These are phyloP conservation scores for Fusarium fujikuroi DNA, from an alignment of 2,329 filamentous ascomycete genomes.

Conservation along the genomic window DNA sequence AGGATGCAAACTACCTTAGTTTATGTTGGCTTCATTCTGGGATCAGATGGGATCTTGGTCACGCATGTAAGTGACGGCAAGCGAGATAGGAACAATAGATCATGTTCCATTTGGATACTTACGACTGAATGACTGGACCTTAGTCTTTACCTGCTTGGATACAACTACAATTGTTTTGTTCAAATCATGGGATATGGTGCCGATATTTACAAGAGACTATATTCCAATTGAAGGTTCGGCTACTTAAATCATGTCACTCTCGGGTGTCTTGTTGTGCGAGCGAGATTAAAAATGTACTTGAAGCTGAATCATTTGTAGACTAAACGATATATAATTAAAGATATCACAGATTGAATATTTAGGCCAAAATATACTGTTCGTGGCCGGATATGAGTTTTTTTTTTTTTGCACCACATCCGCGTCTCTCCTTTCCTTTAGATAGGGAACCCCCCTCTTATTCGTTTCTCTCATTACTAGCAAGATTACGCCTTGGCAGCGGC, in stretches of 20 bases:
- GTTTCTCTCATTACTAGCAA: background rate
- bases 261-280: background rate
- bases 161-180: background rate
- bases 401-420: background rate
- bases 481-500: conserved; percentile 40
- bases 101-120: conserved; percentile 43
- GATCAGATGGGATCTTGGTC: conserved; percentile 41
- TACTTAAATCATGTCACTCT: background rate
- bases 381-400: conserved; percentile 6
- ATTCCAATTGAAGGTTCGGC: background rate
- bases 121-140: conserved; percentile 17
- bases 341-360: conserved; percentile 13
- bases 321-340: conserved; percentile 18
- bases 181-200: background rate
- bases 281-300: background rate
- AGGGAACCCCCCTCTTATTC: background rate
- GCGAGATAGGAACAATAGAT: conserved; percentile 45
- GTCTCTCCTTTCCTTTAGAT: conserved; percentile 3
- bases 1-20: conserved; percentile 25
- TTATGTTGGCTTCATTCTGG: conserved; percentile 39
- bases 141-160: background rate
- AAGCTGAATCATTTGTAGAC: background rate
- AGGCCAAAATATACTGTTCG: conserved; percentile 14
- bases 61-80: conserved; percentile 32
- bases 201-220: background rate